These are phyloP conservation scores for Tillandsia fasciculata DNA, from an alignment of 176 grass and related monocot species.

Conservation along the genomic window DNA sequence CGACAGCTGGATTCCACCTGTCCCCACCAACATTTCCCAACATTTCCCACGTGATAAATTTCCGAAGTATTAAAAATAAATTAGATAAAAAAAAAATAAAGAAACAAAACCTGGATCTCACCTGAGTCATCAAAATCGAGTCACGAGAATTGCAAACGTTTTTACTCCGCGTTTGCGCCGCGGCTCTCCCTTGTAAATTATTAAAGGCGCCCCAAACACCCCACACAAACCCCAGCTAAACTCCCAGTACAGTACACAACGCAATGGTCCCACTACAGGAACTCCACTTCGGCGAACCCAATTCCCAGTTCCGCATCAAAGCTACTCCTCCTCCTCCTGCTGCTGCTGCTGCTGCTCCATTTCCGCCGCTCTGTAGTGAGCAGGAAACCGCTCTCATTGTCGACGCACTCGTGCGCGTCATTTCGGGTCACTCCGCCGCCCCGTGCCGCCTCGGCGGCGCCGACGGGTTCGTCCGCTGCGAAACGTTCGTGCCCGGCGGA, in stretches of 20 bases:
- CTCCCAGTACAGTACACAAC: not conserved
- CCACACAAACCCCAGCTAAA: not conserved
- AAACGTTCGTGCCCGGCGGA: too few relatives aligned
- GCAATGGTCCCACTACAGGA: constrained; percentile 25
- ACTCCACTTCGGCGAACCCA: too few relatives aligned
- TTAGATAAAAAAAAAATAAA: too few relatives aligned
- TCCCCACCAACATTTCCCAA: too few relatives aligned
- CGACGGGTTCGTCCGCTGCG: constrained; percentile 28
- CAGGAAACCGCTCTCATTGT: constrained; percentile 61
- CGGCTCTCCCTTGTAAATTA: too few relatives aligned
- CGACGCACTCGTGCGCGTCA: constrained; percentile 47
- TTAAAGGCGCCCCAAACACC: not conserved
- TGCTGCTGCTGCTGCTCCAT: too few relatives aligned
- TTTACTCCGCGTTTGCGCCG: too few relatives aligned
- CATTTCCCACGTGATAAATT: not conserved
- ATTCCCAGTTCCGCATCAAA: too few relatives aligned
- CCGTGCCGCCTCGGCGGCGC: constrained; percentile 42
- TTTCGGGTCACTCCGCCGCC: constrained; percentile 47
- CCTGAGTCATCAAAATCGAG: too few relatives aligned
- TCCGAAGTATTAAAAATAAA: not conserved
- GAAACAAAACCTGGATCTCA: not conserved
- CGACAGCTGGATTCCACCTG: too few relatives aligned
- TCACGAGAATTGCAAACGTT: too few relatives aligned
- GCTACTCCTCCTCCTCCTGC: too few relatives aligned
- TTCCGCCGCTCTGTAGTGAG: constrained; percentile 17